Evolutionary conservation across 2,329 filamentous ascomycete species (phyloP).

Genomic region (Grosmannia serpens): DNA sequence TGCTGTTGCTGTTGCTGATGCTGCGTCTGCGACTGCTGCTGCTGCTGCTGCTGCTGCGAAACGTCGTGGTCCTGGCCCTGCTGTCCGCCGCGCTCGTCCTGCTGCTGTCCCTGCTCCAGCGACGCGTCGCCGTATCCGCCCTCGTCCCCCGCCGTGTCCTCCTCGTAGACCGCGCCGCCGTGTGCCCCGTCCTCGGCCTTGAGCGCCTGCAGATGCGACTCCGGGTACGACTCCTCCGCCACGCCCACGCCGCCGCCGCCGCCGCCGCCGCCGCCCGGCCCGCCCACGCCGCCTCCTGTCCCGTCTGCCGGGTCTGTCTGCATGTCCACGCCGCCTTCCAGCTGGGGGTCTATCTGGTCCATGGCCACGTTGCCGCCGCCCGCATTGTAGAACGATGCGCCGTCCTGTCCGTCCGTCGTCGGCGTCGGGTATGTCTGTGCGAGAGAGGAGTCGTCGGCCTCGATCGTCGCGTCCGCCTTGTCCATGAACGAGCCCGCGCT

Average conservation of each 20-base stretch:
- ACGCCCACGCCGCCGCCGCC: background rate
- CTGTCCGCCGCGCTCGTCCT: background rate
- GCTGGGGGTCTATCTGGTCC: slow-evolving; percentile 20
- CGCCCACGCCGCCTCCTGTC: background rate
- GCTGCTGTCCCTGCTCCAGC: slow-evolving; percentile 5
- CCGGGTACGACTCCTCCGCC: slow-evolving; percentile 9
- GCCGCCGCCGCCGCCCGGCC: too few species aligned
- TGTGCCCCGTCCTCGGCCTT: slow-evolving; percentile 8
- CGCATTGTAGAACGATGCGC: slow-evolving; percentile 28
- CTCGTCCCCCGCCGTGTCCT: slow-evolving; percentile 1
- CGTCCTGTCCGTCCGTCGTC: slow-evolving; percentile 30
- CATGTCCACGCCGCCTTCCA: slow-evolving; percentile 14
- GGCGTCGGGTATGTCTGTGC: slow-evolving; percentile 35
- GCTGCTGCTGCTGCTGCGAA: slow-evolving; percentile 14
- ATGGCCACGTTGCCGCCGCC: slow-evolving; percentile 6
- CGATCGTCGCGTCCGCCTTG: slow-evolving; percentile 21
- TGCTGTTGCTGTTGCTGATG: slow-evolving; percentile 3
- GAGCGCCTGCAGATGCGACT: slow-evolving; percentile 11
- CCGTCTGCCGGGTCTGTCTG: slow-evolving; percentile 6
- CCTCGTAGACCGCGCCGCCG: background rate
- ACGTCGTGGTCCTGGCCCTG: slow-evolving; percentile 6
- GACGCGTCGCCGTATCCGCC: slow-evolving; percentile 1
- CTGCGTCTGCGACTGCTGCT: background rate
- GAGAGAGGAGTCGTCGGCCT: slow-evolving; percentile 22
- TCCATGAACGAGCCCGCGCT: slow-evolving; percentile 10